phyloP scores from a whole-genome alignment of 2,329 filamentous ascomycete genomes.

The Colletotrichum magnum region DNA sequence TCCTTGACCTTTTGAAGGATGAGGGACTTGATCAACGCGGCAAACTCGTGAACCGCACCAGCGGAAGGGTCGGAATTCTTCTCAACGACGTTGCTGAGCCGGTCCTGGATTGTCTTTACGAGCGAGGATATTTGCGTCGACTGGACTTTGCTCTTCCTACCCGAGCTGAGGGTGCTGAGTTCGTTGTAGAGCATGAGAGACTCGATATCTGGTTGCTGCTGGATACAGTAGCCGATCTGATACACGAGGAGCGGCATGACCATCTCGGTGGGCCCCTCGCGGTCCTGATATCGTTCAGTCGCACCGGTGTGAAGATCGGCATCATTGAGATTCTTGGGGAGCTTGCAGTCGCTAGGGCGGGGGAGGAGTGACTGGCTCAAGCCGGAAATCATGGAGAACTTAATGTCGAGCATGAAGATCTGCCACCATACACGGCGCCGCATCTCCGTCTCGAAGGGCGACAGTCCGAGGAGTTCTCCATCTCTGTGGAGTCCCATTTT shows the following conservation, averaged over 20 bases:
- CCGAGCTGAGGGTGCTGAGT: slow-evolving; percentile 21
- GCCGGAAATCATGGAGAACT: slow-evolving; percentile 70
- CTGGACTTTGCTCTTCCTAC: slow-evolving; percentile 29
- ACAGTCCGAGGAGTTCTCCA: slow-evolving; percentile 67
- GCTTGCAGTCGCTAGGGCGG: slow-evolving; percentile 67
- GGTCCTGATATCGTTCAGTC: slow-evolving; percentile 65
- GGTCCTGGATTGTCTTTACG: slow-evolving; percentile 57
- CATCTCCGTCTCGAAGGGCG: slow-evolving; percentile 76
- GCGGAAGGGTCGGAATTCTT: slow-evolving; percentile 66
- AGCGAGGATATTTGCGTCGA: slow-evolving; percentile 54
- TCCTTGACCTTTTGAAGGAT: slow-evolving; percentile 64
- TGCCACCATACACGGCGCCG: slow-evolving; percentile 77
- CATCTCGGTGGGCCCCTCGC: slow-evolving; percentile 70
- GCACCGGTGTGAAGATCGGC: slow-evolving; percentile 70
- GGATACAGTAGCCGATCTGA: slow-evolving; percentile 64
- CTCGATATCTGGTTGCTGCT: slow-evolving; percentile 60
- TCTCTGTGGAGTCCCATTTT: slow-evolving; percentile 78
- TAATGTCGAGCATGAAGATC: slow-evolving; percentile 70
- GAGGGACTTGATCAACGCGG: slow-evolving; percentile 60
- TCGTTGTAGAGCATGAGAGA: slow-evolving; percentile 54
- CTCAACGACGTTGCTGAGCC: slow-evolving; percentile 59
- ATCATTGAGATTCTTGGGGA: slow-evolving; percentile 74
- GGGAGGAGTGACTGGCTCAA: slow-evolving; percentile 69
- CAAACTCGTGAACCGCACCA: slow-evolving; percentile 66
- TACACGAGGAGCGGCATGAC: slow-evolving; percentile 67